A percentile compares a stretch with the other conserved stretches of the same genome.
Conservation (phyloP, 805 yeast genomes). For the Candida ulmi region DNA sequence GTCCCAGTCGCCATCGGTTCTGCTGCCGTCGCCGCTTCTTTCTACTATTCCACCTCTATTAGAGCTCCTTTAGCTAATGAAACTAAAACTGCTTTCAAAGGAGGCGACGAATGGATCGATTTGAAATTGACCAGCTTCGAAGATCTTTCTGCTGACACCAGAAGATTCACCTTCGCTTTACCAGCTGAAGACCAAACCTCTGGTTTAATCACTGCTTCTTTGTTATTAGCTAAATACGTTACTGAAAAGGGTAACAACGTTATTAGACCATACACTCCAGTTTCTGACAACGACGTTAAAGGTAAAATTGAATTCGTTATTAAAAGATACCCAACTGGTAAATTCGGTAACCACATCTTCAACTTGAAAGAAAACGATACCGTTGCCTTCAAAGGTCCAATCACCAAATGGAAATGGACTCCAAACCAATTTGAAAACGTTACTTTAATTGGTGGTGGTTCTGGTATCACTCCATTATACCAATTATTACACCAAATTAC, state of each 20-base stretch:
- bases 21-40: slow-evolving; percentile 38
- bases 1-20: slow-evolving; percentile 41
- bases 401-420: slow-evolving; percentile 84
- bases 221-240: slow-evolving; percentile 73
- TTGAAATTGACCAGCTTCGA: slow-evolving; percentile 45
- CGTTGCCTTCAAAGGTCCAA: slow-evolving; percentile 90
- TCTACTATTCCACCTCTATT: slow-evolving; percentile 24
- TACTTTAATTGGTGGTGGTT: slow-evolving; percentile 89
- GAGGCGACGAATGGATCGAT: slow-evolving; percentile 68
- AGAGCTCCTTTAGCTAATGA: slow-evolving; percentile 28
- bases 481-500: slow-evolving; percentile 77
- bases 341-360: slow-evolving; percentile 71
- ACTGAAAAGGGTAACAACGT: slow-evolving; percentile 83
- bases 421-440: slow-evolving; percentile 79
- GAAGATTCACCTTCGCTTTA: slow-evolving; percentile 64
- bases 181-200: slow-evolving; percentile 60
- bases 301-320: slow-evolving; percentile 78
- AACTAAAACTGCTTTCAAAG: slow-evolving; percentile 45
- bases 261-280: slow-evolving; percentile 77
- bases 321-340: slow-evolving; percentile 82
- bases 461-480: slow-evolving; percentile 94
- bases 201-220: slow-evolving; percentile 78
- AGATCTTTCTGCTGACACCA: slow-evolving; percentile 57
- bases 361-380: slow-evolving; percentile 73
- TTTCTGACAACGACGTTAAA: slow-evolving; percentile 57